A percentile compares a stretch with the other conserved stretches of the same genome.
These are phyloP conservation scores for Eutrema salsugineum DNA, from an alignment of 441 rosid genomes.

Conservation along the genomic window DNA sequence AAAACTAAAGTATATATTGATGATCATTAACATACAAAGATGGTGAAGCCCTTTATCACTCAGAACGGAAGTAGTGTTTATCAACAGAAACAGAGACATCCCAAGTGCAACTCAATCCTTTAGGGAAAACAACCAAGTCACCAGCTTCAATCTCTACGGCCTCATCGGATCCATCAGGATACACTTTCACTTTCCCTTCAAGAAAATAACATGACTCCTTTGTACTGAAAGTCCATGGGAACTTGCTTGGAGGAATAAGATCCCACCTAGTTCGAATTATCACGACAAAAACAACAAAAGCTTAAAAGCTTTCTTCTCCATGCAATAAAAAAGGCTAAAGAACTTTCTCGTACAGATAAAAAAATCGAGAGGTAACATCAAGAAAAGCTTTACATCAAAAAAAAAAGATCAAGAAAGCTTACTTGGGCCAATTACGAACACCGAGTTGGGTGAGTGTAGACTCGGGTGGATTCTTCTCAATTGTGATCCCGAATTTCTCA, in stretches of 20 bases:
- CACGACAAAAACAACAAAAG: too few species aligned
- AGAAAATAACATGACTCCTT: constrained; percentile 69
- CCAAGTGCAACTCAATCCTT: constrained; percentile 90
- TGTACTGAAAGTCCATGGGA: constrained; percentile 63
- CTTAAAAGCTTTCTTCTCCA: too few species aligned
- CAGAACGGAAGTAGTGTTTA: neutral
- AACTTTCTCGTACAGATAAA: too few species aligned
- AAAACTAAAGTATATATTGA: too few species aligned
- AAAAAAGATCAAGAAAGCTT: too few species aligned
- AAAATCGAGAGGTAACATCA: too few species aligned
- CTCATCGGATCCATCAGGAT: constrained; percentile 57
- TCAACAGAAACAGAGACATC: constrained; percentile 43
- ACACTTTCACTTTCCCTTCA: constrained; percentile 69
- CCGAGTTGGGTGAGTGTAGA: constrained; percentile 67
- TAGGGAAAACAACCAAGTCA: constrained; percentile 70
- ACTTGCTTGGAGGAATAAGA: constrained; percentile 68
- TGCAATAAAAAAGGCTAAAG: too few species aligned
- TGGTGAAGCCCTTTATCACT: too few species aligned
- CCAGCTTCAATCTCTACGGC: constrained; percentile 67
- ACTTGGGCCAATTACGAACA: constrained; percentile 33
- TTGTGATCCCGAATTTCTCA: constrained; percentile 64
- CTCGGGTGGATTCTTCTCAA: constrained; percentile 68
- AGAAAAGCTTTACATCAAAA: too few species aligned
- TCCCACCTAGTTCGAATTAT: constrained; percentile 58
- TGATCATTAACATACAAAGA: too few species aligned